phyloP scores from a whole-genome alignment of 257 asterid genomes.

The Jacaranda mimosifolia region DNA sequence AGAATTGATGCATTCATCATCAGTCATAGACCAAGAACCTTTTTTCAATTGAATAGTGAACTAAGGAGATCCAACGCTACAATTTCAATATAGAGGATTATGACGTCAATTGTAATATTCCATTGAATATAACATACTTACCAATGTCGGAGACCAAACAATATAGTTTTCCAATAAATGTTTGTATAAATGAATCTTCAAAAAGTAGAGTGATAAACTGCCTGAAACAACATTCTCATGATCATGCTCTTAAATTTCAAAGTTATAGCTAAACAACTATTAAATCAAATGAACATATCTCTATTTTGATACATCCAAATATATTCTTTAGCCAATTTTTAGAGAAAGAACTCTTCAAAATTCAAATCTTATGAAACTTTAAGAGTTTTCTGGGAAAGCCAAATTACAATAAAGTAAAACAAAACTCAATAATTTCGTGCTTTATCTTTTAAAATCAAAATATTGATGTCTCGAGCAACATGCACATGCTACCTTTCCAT shows the following conservation, averaged over 20 bases:
- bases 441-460: neutral
- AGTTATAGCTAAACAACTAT: neutral
- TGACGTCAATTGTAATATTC: constrained; percentile 47
- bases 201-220: neutral
- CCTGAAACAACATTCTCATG: neutral
- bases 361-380: constrained; percentile 1
- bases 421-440: neutral
- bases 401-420: neutral
- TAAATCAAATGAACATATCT: neutral
- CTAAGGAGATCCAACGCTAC: too few relatives aligned
- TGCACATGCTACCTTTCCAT: too few relatives aligned
- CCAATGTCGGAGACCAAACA: constrained; percentile 74
- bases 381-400: constrained; percentile 12
- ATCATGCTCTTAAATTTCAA: neutral
- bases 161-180: constrained; percentile 4
- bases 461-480: too few relatives aligned
- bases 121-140: constrained; percentile 87
- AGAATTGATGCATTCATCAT: too few relatives aligned
- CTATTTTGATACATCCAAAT: neutral
- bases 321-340: neutral
- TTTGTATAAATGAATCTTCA: constrained; percentile 14
- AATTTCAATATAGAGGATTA: too few relatives aligned
- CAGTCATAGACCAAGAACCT: too few relatives aligned
- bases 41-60: too few relatives aligned
- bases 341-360: neutral